Base-by-base conservation (phyloP, 805 yeast genomes). In the Wickerhamiella brachini region DNA sequence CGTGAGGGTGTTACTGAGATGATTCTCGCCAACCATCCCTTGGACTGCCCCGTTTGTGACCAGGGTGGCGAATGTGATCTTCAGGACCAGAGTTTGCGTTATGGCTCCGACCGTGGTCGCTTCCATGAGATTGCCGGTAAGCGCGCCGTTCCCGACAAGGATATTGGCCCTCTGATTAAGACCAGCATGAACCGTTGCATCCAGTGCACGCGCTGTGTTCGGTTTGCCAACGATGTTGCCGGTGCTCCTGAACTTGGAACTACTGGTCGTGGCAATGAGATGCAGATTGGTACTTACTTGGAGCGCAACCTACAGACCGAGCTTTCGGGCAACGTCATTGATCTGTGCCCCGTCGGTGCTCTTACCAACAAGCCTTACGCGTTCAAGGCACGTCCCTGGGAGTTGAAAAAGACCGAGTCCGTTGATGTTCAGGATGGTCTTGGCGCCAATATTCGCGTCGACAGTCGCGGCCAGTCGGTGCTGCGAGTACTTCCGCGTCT, bases 21-120 rank as follows among this genome's bases (percentile, higher is more conserved):
- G 81, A 71, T 85, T 55, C 75, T 85, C 57, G 86, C 85, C 59
- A 86, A 86, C 73, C 95, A 85, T 71, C 95, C 95, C 21, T 75
- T 85, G 64, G 95, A 86, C 71, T 85, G 95, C 70, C 95, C 95
- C 22, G 83, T 85, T 51, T 85, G 95, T 69, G 95, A 85, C 70
- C 95, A 85, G 70, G 95, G 95, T 69, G 95, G 95, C 57, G 95
- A 85, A 68, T 85, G 95, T 73, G 95, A 85, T 66, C 75, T 85
- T 60, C 95, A 86, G 71, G 95, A 86, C 65, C 95, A 85, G 72
- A 74, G 86, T 18, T 71, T 81, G 64, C 77, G 93, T 65, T 83
- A 83, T 64, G 95, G 95, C 53, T 70, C 83, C 49, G 95, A 85
- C 69, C 77, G 95, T 56, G 94, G 95, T 58, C 78, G 95, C 66